Base-by-base conservation (phyloP, 1,284 basidiomycete species). In the Leccinum ponderosum region DNA sequence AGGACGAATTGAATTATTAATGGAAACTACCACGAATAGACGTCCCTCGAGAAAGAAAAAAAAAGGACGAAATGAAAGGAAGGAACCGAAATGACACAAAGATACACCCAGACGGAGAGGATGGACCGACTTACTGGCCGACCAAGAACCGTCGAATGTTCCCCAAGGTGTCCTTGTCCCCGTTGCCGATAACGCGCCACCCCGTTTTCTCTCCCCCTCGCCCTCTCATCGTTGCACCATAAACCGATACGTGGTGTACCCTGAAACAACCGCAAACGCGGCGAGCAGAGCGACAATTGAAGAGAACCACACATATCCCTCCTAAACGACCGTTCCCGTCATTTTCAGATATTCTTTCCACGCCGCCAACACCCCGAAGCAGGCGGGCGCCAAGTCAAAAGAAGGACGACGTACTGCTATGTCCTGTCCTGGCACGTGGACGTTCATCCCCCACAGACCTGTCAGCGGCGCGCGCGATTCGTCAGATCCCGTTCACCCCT, bases 361-460 rank as follows among this genome's bases (percentile, higher is more conserved):
- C 48, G 4, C 20, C 8, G 25, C 12, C 48, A 27, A 51, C 22
- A 27, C 14, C 48, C 22, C 22, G 7, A 51, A 27, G 20, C 44
- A 47, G 44, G 6, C 20, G 20, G 44, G 44, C 11, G 44, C 11
- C 17, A 22, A 47, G 12, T 47, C 3, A n/a, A 20, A 20, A 12
- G n/a, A 15, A 17, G 8, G 44, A 52, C 9, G 74, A 65, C 82
- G 56, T 58, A 84, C 82, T 22, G 69, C 54, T 12, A 80, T 74
- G 58, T 85, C 86, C 73, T 98, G 83, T 0, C 95, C 95, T 0
- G 95, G 95, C 1, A 98, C 95, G 67, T 90, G 89, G 1, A 95
- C 93, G 77, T 95, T 95, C 92, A 94, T 94, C 3, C 93, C 93
- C 93, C 90, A 93, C 14, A 93, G 74, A 78, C 89, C 86, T 86